Evolutionary conservation across 768 basidiomycete genomes (phyloP).

Genomic region (Leccinum subtestaceum): DNA sequence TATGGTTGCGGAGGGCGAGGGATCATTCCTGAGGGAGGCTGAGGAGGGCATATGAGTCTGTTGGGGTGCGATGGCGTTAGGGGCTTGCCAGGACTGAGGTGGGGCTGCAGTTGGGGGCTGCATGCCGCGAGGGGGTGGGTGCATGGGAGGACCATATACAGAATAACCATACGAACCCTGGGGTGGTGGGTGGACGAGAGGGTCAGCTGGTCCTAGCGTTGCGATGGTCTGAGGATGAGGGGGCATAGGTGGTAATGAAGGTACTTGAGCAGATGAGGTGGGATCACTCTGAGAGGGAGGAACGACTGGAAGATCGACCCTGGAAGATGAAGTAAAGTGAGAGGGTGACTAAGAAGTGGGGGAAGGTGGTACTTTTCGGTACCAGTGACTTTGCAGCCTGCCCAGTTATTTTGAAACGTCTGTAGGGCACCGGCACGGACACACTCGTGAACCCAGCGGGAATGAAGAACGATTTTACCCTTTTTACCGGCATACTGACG

Average conservation of each 20-base stretch:
- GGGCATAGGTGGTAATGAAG: slow-evolving; percentile 26
- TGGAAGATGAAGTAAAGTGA: slow-evolving; percentile 3
- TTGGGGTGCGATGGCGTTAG: slow-evolving; percentile 59
- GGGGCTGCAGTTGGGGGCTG: slow-evolving; percentile 47
- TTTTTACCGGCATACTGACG: slow-evolving; percentile 79
- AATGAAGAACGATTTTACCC: slow-evolving; percentile 71
- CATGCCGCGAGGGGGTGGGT: slow-evolving; percentile 38
- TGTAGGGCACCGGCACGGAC: slow-evolving; percentile 65
- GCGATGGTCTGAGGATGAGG: slow-evolving; percentile 28
- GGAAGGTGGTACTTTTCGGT: slow-evolving; percentile 56
- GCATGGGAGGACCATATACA: slow-evolving; percentile 42
- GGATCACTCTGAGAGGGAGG: slow-evolving; percentile 24
- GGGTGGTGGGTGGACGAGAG: slow-evolving; percentile 31
- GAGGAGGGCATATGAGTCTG: slow-evolving; percentile 56
- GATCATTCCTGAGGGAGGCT: slow-evolving; percentile 44
- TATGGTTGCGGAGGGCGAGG: slow-evolving; percentile 44
- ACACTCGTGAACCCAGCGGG: slow-evolving; percentile 77
- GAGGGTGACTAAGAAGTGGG: not conserved
- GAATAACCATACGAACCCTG: slow-evolving; percentile 30
- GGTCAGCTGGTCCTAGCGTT: slow-evolving; percentile 27
- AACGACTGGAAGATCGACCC: slow-evolving; percentile 25
- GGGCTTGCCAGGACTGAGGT: slow-evolving; percentile 64
- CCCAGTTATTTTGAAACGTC: slow-evolving; percentile 75
- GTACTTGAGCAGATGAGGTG: slow-evolving; percentile 23
- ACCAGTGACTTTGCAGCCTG: slow-evolving; percentile 77